Evolutionary conservation across 305 asterid genomes (phyloP).

Genomic region (Solanum chacoense): DNA sequence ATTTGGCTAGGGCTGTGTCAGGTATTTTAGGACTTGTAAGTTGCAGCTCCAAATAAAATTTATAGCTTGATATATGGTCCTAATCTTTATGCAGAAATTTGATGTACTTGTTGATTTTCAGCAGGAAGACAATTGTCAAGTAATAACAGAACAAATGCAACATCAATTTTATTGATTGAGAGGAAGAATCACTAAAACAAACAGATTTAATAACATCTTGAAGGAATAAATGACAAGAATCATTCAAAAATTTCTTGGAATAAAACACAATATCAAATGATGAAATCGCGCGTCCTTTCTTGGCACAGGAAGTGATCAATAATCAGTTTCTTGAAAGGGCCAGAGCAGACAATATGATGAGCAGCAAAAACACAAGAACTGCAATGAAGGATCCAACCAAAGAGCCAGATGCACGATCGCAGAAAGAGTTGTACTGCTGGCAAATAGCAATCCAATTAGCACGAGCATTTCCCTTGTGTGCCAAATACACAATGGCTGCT

Average conservation of each 20-base stretch:
- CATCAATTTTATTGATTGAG: neutral
- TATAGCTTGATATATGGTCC: neutral
- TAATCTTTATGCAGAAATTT: neutral
- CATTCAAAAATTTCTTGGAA: neutral
- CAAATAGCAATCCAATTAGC: slow-evolving; percentile 63
- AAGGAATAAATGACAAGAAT: slow-evolving; percentile 1
- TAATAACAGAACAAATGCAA: neutral
- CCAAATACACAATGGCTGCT: slow-evolving; percentile 64
- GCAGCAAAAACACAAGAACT: slow-evolving; percentile 38
- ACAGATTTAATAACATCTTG: neutral
- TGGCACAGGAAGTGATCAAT: neutral
- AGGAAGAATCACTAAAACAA: neutral
- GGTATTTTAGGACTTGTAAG: neutral
- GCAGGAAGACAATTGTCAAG: neutral
- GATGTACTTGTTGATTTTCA: neutral
- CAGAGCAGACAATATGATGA: slow-evolving; percentile 47
- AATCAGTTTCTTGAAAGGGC: slow-evolving; percentile 36
- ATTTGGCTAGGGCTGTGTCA: neutral
- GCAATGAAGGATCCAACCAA: slow-evolving; percentile 68
- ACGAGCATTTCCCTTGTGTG: slow-evolving; percentile 59
- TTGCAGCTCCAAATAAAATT: neutral
- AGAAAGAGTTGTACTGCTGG: slow-evolving; percentile 57
- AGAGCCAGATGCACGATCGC: slow-evolving; percentile 72
- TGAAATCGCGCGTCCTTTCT: neutral
- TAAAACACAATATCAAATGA: neutral